Evolutionary conservation across 371 early-diverging fungal species (phyloP), one percentile per base, ranked within the genome.

Genomic region (Apophysomyces elegans): DNA sequence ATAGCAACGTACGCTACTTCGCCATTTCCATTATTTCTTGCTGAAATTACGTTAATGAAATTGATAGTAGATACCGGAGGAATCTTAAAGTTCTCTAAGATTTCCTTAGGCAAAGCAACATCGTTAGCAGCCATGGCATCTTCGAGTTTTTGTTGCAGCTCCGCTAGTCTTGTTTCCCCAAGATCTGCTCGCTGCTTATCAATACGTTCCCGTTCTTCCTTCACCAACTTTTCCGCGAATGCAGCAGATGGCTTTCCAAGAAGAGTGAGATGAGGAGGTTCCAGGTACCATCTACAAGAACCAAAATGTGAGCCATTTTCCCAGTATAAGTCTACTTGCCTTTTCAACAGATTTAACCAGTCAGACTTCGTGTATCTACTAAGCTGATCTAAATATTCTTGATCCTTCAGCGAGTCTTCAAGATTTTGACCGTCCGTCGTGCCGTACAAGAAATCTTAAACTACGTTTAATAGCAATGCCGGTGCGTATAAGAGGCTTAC

Each of bases 241-340:
- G 77, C 78, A 2, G 88, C 86, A 11, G 89, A 88, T 1, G 90
- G 90, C 63, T 82, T 84, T 36, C 83, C 90, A 44, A 83, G 72
- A 37, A 90, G 76, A 7, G 77, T 84, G 1, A 85, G 75, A 56
- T 83, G 85, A 39, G 81, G 80, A 12, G 83, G 70, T 68, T 87
- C 77, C 50, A 88, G 63, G 61, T 79, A 84, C 78, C 85, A 86
- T 58, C 84, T 86, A 63, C 61, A 26, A 26, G 32, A 26, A 26
- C 36, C 14, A 21, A 56, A 37, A 61, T 37, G 6, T 11, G 2
- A n/a, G 18, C 26, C 18, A 11, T 39, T 26, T 26, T 26, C 32
- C 32, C 38, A 54, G 39, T 59, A 37, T 61, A 18, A 1, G 0
- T 37, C 8, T 32, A 37, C 70, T 69, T 77, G 86, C 85, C 79